phyloP scores from a whole-genome alignment of 352 stramenopile genomes.

The Phytophthora palmivora region DNA sequence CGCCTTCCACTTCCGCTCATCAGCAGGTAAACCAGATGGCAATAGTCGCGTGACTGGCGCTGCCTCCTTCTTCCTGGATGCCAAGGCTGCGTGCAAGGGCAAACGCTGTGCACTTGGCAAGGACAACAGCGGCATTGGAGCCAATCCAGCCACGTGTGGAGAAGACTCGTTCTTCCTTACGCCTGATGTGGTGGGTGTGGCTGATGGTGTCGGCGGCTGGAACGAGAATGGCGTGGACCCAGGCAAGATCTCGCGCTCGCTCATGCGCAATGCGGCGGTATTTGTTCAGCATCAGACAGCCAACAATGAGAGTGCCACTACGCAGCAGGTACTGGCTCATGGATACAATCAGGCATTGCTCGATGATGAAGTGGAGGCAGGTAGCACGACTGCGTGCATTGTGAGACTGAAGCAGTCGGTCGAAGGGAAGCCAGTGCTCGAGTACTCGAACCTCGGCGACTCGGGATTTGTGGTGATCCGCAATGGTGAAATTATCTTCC shows the following conservation, averaged over 20 bases:
- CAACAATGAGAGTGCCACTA: conserved; percentile 43
- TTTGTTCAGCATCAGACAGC: conserved; percentile 53
- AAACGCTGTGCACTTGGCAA: conserved; percentile 68
- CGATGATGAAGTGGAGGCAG: conserved; percentile 78
- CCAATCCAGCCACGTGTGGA: conserved; percentile 61
- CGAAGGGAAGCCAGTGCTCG: conserved; percentile 57
- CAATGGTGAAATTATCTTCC: conserved; percentile 65
- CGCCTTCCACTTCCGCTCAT: conserved; percentile 36
- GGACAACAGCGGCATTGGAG: conserved; percentile 51
- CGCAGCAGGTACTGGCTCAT: conserved; percentile 61
- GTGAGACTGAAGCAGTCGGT: conserved; percentile 61
- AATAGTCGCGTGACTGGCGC: conserved; percentile 35
- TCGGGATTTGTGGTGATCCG: conserved; percentile 82
- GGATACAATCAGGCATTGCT: conserved; percentile 64
- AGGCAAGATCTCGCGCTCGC: conserved; percentile 73
- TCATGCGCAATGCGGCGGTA: conserved; percentile 71
- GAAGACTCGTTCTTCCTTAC: conserved; percentile 85
- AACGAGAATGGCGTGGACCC: conserved; percentile 86
- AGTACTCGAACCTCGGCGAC: conserved; percentile 84
- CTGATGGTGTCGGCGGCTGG: conserved; percentile 80
- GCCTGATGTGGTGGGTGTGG: conserved; percentile 67
- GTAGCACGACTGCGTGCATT: conserved; percentile 82
- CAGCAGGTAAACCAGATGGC: conserved; percentile 21
- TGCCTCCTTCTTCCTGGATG: conserved; percentile 72
- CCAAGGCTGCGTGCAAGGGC: conserved; percentile 73